Evolutionary conservation across 768 basidiomycete genomes (phyloP), one percentile per base, ranked within the genome.

Genomic region (Amanita muscaria): DNA sequence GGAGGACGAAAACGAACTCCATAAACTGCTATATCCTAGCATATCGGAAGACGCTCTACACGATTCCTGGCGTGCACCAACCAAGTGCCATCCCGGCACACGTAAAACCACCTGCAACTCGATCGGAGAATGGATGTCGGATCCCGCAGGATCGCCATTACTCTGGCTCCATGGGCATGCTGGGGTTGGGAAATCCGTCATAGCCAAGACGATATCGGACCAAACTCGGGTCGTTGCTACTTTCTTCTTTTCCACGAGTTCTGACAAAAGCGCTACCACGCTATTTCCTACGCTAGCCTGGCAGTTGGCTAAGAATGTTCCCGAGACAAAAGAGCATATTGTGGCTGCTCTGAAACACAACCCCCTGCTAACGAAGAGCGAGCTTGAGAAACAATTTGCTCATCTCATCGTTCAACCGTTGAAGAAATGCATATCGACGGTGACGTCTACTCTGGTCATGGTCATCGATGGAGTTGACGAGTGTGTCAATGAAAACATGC

Each of bases 391-490:
- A 6, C 27, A 29, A 29, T 29, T 29, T 12, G 12, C 7, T 6
- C 27, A 12, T 12, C 27, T 29, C 27, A 29, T 29, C 12, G 12
- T 29, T 29, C 7, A 29, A 6, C 27, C 27, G 12, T 29, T 12
- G 21, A 16, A 16, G 35, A 16, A 22, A 15, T 5, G 5, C 35
- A 36, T 5, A 36, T n/a, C 15, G 35, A 36, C 21, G 35, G 10
- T 6, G 6, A 10, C 6, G 27, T 6, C 27, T 6, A 12, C 35
- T n/a, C 15, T 36, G 5, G 15, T 36, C 35, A 36, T 36, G 15
- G n/a, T 36, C 35, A 36, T 36, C n/a, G 35, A 36, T 36, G 35
- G 35, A 15, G 21, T 36, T n/a, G 35, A 36, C 35, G 35, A 36
- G n/a, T 36, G 35, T n/a, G n/a, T 9, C 6, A 9, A 15, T n/a